Conservation (phyloP, 305 asterid genomes). For the Fraxinus sp. region DNA sequence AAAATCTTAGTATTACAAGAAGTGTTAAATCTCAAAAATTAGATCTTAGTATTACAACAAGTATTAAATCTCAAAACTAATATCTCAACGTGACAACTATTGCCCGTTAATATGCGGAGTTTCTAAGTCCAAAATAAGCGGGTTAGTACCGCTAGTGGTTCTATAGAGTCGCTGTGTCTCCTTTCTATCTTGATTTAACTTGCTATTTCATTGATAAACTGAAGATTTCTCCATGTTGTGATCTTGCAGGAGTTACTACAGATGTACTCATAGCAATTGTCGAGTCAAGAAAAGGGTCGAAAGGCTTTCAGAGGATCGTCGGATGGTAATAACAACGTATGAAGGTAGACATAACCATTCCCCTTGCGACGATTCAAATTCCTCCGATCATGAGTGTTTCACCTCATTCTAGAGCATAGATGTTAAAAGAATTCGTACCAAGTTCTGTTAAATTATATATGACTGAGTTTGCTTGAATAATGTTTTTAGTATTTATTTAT, state of each 20-base stretch:
- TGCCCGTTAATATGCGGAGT: background rate
- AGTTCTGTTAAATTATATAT: background rate
- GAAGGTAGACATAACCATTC: slow-evolving; percentile 96
- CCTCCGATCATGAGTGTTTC: slow-evolving; percentile 81
- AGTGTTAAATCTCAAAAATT: background rate
- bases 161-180: background rate
- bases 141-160: background rate
- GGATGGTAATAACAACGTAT: slow-evolving; percentile 94
- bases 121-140: background rate
- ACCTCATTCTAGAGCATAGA: slow-evolving; percentile 47
- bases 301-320: slow-evolving; percentile 81
- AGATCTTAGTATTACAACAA: no score
- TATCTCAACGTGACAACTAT: background rate
- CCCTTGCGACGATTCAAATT: slow-evolving; percentile 82
- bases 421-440: background rate
- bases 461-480: slow-evolving; percentile 9
- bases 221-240: background rate
- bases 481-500: background rate
- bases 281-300: slow-evolving; percentile 94
- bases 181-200: background rate
- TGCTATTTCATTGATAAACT: background rate
- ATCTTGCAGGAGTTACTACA: slow-evolving; percentile 73
- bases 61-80: background rate
- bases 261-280: slow-evolving; percentile 84
- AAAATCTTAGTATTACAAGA: no score